Evolutionary conservation across 2,329 filamentous ascomycete genomes (phyloP).

Genomic region (Aspergillus sp.): DNA sequence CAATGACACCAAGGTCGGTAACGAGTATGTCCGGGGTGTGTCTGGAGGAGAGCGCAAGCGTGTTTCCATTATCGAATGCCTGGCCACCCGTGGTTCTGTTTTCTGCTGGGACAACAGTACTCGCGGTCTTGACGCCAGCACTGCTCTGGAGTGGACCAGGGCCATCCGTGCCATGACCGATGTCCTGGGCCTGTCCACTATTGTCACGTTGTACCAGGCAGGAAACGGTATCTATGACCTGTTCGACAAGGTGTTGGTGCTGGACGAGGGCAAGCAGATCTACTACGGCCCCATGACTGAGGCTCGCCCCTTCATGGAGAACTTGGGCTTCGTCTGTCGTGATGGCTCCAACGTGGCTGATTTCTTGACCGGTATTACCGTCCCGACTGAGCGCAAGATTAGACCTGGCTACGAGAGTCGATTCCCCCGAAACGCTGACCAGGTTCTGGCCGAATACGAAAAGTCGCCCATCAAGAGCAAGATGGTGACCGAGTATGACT

Average conservation of each 20-base stretch:
- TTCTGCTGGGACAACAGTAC: conserved; percentile 67
- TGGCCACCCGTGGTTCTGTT: conserved; percentile 55
- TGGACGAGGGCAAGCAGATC: conserved; percentile 62
- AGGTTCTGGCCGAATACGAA: conserved; percentile 48
- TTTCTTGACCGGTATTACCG: conserved; percentile 62
- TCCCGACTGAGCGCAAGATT: conserved; percentile 47
- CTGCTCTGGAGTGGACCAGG: conserved; percentile 57
- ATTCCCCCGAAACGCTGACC: conserved; percentile 41
- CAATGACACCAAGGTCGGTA: conserved; percentile 61
- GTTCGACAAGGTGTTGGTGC: conserved; percentile 66
- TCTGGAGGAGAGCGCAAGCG: conserved; percentile 66
- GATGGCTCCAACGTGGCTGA: conserved; percentile 62
- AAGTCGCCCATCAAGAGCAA: conserved; percentile 45
- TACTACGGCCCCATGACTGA: conserved; percentile 59
- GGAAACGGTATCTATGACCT: conserved; percentile 65
- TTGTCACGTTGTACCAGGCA: conserved; percentile 66
- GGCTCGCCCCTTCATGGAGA: conserved; percentile 61
- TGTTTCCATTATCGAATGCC: conserved; percentile 62
- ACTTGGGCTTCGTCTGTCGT: conserved; percentile 58
- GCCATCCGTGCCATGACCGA: conserved; percentile 62
- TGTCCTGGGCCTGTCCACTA: conserved; percentile 54
- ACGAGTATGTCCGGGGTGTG: conserved; percentile 62
- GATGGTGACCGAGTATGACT: conserved; percentile 56
- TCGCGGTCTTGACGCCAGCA: conserved; percentile 61
- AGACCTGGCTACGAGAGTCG: conserved; percentile 37